Evolutionary conservation across 73 alveolate genomes (phyloP), one percentile per base, ranked within the genome.

Genomic region (Urostyla sp.): DNA sequence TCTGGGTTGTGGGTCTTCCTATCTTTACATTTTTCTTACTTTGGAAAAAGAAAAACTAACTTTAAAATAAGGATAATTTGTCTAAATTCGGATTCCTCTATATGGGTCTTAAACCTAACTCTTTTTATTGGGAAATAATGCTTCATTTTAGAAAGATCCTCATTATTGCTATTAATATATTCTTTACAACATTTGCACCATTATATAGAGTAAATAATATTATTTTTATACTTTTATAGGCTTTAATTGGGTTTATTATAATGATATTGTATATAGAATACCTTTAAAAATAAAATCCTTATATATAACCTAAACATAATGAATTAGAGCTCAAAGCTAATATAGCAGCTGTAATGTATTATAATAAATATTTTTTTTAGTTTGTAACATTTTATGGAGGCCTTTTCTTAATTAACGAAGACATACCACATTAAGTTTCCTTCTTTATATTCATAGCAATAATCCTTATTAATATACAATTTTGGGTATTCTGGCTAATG

Each of bases 1-100:
- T 85, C 13, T 85, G 93, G 93, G 86, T 85, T 28, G 0, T 85
- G 4, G 93, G 93, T 0, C 52, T 63, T 6, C 93, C 93, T 1
- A n/a, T 85, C 0, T 0, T 54, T 4, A 86, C 84, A 16, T 53
- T 75, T 11, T 16, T 50, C 0, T 28, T 76, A 0, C 21, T 85
- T 21, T 30, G 43, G 20, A 18, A 10, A 0, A 54, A 67, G 43
- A 75, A 72, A 57, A 23, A 76, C 8, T 18, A 34, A 27, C 63
- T 85, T 4, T 26, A 34, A 10, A 86, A 85, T 23, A 56, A 34
- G 24, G 30, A 32, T 11, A 36, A 37, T 48, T 31, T 73, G 8
- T 18, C 18, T 4, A 59, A 75, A 61, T 85, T 54, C 37, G 84
- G 93, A 34, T 75, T 85, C 74, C 50, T 85, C 16, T 85, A 69